Base-by-base conservation (phyloP, 2,329 filamentous ascomycete species). In the Hawksworthiomyces lignivorus region DNA sequence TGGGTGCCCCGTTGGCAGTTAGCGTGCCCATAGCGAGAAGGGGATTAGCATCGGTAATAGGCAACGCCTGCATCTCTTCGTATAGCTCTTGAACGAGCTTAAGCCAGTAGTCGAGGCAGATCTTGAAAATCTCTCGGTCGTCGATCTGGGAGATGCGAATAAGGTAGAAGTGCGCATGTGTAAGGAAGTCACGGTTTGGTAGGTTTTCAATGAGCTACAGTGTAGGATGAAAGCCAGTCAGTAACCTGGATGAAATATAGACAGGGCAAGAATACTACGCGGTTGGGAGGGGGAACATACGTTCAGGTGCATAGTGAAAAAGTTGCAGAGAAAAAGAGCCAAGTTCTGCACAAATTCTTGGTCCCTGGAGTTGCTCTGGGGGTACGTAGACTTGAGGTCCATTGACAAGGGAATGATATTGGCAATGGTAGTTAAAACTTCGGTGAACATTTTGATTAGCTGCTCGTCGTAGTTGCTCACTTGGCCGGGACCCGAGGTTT, bases 71-170 rank as follows among this genome's bases (percentile, higher is more conserved):
- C 89, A 97, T 96, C 69, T 98, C 92, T 61, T 98, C 92, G 61
- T 97, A 98, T 18, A 98, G 76, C 64, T 97, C 92, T 57, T 94
- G 90, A 7, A 98, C 94, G 38, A 97, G 75, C 66, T 96, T 97
- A 28, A 94, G 92, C 92, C 92, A 98, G 69, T 98, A 98, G 62
- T 98, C 94, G 48, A 98, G 72, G 60, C 87, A 94, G 57, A 98
- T 98, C 74, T 98, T 98, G 78, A 98, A 98, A 50, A 98, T 95
- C 62, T 98, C 92, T 41, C 92, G 83, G 58, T 98, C 94, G 53
- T 98, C 92, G 52, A 98, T 98, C 67, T 98, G 89, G 36, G 89
- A 96, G 62, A 98, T 96, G 49, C 90, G 83, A 57, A 98, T 96
- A 12, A 98, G 80, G 64, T 98, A 98, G 65, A 94, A 97, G 64